Conservation (phyloP, 2,329 filamentous ascomycete genomes). For the Grosmannia serpens region DNA sequence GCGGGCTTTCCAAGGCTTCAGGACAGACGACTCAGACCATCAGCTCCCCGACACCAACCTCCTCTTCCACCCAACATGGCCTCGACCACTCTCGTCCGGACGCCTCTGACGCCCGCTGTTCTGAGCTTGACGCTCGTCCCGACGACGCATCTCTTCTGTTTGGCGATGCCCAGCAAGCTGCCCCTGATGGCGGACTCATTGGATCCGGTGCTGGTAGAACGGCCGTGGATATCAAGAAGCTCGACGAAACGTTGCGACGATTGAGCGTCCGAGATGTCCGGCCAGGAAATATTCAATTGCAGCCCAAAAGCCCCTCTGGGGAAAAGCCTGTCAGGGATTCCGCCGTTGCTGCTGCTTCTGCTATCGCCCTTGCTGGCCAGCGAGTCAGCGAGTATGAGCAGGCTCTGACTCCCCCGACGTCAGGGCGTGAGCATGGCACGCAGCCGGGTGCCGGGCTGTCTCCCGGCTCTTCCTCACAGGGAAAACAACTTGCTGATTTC, state of each 20-base stretch:
- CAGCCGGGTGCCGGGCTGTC: not conserved
- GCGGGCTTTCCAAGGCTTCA: conserved; percentile 39
- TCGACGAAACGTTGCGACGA: conserved; percentile 40
- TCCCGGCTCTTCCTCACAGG: conserved; percentile 19
- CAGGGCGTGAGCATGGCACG: conserved; percentile 20
- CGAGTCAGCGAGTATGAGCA: conserved; percentile 51
- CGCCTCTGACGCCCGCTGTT: conserved; percentile 20
- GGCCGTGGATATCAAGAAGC: conserved; percentile 27
- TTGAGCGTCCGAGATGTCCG: conserved; percentile 28
- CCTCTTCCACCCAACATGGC: conserved; percentile 45
- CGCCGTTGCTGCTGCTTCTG: no score
- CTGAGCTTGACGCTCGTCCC: not conserved
- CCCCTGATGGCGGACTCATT: conserved; percentile 9
- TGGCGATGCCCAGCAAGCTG: not conserved
- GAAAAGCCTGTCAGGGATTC: not conserved
- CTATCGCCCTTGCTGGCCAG: conserved; percentile 30
- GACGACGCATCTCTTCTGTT: not conserved
- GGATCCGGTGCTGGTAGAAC: conserved; percentile 15
- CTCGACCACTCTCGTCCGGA: conserved; percentile 30
- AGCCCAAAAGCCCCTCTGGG: not conserved
- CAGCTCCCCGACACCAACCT: conserved; percentile 18
- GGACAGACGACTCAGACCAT: conserved; percentile 27
- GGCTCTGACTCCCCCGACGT: conserved; percentile 35
- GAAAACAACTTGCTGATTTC: conserved; percentile 40
- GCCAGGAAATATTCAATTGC: not conserved